Base-by-base conservation (phyloP, 345 rosid genomes). In the Barbarea vulgaris region DNA sequence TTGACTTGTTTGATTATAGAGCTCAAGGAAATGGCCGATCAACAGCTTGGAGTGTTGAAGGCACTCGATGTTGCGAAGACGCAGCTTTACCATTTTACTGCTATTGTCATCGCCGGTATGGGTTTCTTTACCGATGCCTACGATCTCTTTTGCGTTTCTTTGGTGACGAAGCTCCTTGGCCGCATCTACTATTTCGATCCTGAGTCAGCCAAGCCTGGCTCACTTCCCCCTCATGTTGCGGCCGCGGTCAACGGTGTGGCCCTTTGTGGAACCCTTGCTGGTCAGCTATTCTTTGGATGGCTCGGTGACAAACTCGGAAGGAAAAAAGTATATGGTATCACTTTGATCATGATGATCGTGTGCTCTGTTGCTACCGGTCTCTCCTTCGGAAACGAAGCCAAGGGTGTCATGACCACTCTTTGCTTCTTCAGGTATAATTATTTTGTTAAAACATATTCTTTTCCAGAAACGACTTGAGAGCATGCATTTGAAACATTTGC, bases 111-210 rank as follows among this genome's bases (percentile, higher is more conserved):
- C 36, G 90, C 95, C 34, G 90, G 95, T 2, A 89, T 89, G 91
- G 91, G 95, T 1, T 89, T 89, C 72, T 89, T 89, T 82, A 87
- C 91, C 0, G 89, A 87, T 53, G 86, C 96, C 0, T 86, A 89
- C 56, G 92, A 89, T 62, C 88, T 89, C 0, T 87, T 89, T n/a
- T 89, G 90, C 52, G 83, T n/a, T n/a, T n/a, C n/a, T n/a, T n/a
- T n/a, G 0, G 91, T 86, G 50, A 87, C 89, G 44, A 89, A 89
- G 66, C 70, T 87, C 56, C 85, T 86, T 13, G 91, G 91, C 2
- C 84, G 90, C 54, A 64, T 87, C 7, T 89, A 89, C 76, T 89
- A 89, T 83, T 73, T 77, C 69, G 39, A 77, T 21, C 81, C 78
- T 0, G 70, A 52, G 8, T 75, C 86, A 0, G n/a, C 4, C 0